Evolutionary conservation across 2,329 filamentous ascomycete species (phyloP), one percentile per base, ranked within the genome.

Genomic region (Stagonosporopsis tanaceti): DNA sequence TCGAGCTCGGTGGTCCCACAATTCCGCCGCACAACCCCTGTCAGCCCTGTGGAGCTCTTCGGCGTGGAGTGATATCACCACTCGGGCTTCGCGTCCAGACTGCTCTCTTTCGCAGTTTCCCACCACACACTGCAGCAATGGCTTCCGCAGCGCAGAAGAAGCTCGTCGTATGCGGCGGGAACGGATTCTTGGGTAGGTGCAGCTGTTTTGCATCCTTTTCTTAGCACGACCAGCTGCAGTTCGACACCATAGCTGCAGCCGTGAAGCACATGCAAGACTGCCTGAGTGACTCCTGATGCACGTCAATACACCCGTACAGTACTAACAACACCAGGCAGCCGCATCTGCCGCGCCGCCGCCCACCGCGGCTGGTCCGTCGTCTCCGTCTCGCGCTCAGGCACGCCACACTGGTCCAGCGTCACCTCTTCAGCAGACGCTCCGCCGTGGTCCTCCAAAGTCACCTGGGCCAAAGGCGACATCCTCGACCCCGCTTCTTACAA

Each of bases 361-460:
- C 85, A 88, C 42, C 84, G 93, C 73, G 92, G 93, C 53, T 98
- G 94, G 94, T 86, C 93, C 55, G 94, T 98, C 45, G 94, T 88
- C 22, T 97, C 93, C 6, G 88, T 99, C 70, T 96, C 93, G 92
- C 94, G 94, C 67, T 97, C 93, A 34, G 95, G 95, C 59, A 88
- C 93, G 70, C 95, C 95, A 15, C 85, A 85, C 68, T 99, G 95
- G 95, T 85, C 90, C 53, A 81, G 86, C 15, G 85, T 97, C 58
- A 89, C 91, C n/a, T 84, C 89, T 35, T 92, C 86, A 2, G 73
- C 85, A 20, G 82, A 84, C 7, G 84, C 91, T 0, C 94, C 94
- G 0, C 72, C 87, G 25, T 99, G 95, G 95, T 87, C 93, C 1
- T 85, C 86, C 68, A 87, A 87, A 45, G 92, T 99, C 5, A 85